Evolutionary conservation across 331 rosid genomes (phyloP).

Genomic region (Malus hybrid): DNA sequence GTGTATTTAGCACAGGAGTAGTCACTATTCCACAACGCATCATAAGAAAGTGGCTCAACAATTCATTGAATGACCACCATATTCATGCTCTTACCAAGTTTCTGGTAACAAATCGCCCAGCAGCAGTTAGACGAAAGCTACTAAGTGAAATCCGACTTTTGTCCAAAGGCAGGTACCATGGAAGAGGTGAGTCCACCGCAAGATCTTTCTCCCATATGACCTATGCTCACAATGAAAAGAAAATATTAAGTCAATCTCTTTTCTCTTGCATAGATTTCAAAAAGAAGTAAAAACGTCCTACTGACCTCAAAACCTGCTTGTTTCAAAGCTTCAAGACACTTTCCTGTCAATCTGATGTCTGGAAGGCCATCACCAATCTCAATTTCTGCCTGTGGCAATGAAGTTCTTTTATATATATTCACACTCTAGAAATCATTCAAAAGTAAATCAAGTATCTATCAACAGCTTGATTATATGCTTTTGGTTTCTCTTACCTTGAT

Average conservation of each 20-base stretch:
- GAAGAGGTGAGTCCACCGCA: slow-evolving; percentile 52
- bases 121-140: slow-evolving; percentile 82
- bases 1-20: background rate
- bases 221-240: slow-evolving; percentile 28
- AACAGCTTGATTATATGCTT: background rate
- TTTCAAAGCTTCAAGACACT: slow-evolving; percentile 84
- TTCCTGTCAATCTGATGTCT: slow-evolving; percentile 70
- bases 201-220: slow-evolving; percentile 84
- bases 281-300: background rate
- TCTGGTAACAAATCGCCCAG: slow-evolving; percentile 73
- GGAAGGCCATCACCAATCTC: slow-evolving; percentile 99
- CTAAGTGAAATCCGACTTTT: slow-evolving; percentile 36
- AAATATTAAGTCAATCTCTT: background rate
- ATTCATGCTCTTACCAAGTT: slow-evolving; percentile 51
- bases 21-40: background rate
- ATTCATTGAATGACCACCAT: background rate
- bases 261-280: background rate
- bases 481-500: slow-evolving; percentile 52
- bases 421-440: background rate
- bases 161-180: slow-evolving; percentile 80
- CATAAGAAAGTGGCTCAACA: slow-evolving; percentile 44
- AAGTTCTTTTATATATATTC: background rate
- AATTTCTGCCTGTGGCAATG: slow-evolving; percentile 57
- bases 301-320: slow-evolving; percentile 90
- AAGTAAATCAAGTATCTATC: background rate